phyloP scores from a whole-genome alignment of 208 protist species.

The Trypanosoma avium region DNA sequence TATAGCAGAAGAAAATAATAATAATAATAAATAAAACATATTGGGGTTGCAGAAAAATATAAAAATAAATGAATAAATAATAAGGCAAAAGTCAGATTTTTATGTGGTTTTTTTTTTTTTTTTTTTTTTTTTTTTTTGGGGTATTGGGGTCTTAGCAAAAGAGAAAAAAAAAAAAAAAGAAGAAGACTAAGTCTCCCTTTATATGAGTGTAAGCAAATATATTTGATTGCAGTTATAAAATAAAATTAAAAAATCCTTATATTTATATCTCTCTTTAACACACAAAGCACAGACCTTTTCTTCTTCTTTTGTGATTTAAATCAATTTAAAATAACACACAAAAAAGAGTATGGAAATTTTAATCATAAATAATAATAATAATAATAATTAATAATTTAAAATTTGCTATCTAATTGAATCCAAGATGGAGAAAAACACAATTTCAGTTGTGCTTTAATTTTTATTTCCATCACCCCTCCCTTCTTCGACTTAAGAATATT shows the following conservation, averaged over 20 bases:
- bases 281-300: too few relatives aligned
- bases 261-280: too few relatives aligned
- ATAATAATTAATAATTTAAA: too few relatives aligned
- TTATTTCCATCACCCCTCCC: too few relatives aligned
- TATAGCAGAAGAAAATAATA: background rate
- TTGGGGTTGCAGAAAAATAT: background rate
- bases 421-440: too few relatives aligned
- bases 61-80: background rate
- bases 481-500: background rate
- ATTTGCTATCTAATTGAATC: too few relatives aligned
- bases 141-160: background rate
- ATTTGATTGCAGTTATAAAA: too few relatives aligned
- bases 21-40: slow-evolving; percentile 9
- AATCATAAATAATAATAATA: slow-evolving; percentile 9
- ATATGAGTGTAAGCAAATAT: background rate
- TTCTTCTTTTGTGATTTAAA: too few relatives aligned
- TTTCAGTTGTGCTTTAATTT: too few relatives aligned
- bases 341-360: background rate
- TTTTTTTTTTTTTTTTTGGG: background rate
- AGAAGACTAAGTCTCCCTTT: background rate
- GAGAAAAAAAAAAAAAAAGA: background rate
- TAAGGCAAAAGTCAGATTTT: background rate
- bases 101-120: background rate
- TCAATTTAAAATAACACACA: too few relatives aligned
- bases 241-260: too few relatives aligned